Base-by-base conservation (phyloP, 1,139 yeast genomes). In the Lodderomyces pseudojiufengensis region DNA sequence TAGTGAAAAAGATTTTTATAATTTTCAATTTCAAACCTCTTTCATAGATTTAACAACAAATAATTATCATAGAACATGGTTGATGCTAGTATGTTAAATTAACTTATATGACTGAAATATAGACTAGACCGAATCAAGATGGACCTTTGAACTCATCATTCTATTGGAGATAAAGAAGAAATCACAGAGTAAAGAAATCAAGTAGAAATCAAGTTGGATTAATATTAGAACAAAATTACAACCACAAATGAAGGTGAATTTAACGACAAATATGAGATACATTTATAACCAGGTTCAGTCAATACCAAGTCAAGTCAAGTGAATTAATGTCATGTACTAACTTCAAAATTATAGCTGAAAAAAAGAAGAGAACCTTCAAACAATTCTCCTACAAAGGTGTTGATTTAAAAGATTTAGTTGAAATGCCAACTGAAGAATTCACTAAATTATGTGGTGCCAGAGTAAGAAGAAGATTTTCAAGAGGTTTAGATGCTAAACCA, bases 331-430 rank as follows among this genome's bases (percentile, higher is more conserved):
- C n/a, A n/a, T n/a, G n/a, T 36, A 36, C 39, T 36, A 36, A 36
- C 39, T 34, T 15, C 20, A 10, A 15, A 20, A 27, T 36, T 52
- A 53, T 65, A 66, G 77, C 73, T 64, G 72, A 73, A 65, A 80
- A 80, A 78, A 85, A 82, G 84, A 85, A 81, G 87, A 82, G 94
- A 83, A 70, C 70, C 72, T 88, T 90, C 84, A 88, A 84, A 82
- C 79, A 95, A 78, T 90, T 90, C 85, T 81, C 95, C 62, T 92
- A 79, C 95, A 90, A 94, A 76, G 98, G 98, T 73, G 95, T 92
- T 66, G 97, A 90, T 72, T 86, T 94, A 67, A 83, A 84, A 66
- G 88, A 92, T 66, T 82, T 94, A 68, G 80, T 90, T 69, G 94
- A 84, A 73, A 76, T 92, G 81, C 80, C 90, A 72, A 85, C 90